Percentiles rank a stretch among this genome's conserved stretches.
Evolutionary conservation across 2,329 filamentous ascomycete species (phyloP).

Genomic region (Aspergillus spinulosporus): DNA sequence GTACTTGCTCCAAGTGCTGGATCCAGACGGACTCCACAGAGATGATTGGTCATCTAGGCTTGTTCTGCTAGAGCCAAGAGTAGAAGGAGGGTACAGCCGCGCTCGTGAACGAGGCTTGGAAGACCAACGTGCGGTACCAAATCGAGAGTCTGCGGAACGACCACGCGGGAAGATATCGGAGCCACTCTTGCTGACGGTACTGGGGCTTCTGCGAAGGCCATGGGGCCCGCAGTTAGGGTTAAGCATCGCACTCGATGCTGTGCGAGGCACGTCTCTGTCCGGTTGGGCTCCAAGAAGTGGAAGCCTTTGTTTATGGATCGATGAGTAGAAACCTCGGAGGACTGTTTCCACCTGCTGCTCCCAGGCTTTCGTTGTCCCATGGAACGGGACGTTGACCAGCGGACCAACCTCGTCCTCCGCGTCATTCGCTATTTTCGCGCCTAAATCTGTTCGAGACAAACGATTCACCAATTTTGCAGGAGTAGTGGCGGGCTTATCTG

Average conservation of each 20-base stretch:
- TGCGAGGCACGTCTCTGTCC: slow-evolving; percentile 40
- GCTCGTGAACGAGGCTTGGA: slow-evolving; percentile 84
- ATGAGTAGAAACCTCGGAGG: slow-evolving; percentile 85
- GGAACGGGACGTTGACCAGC: slow-evolving; percentile 74
- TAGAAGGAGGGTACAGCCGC: slow-evolving; percentile 72
- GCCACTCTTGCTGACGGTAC: slow-evolving; percentile 87
- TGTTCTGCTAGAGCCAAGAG: slow-evolving; percentile 85
- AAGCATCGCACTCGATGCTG: slow-evolving; percentile 63
- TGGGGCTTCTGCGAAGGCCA: slow-evolving; percentile 81
- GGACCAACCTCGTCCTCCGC: slow-evolving; percentile 54
- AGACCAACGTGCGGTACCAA: slow-evolving; percentile 70
- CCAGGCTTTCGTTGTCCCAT: slow-evolving; percentile 76
- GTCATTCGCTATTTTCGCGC: slow-evolving; percentile 31
- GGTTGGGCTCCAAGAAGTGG: slow-evolving; percentile 74
- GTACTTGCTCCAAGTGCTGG: slow-evolving; percentile 92
- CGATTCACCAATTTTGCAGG: slow-evolving; percentile 29
- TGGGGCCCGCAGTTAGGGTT: slow-evolving; percentile 59
- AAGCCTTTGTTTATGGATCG: slow-evolving; percentile 82
- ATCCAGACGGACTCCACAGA: slow-evolving; percentile 85
- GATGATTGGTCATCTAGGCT: slow-evolving; percentile 90
- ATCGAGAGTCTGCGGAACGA: slow-evolving; percentile 65
- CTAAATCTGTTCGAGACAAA: slow-evolving; percentile 30
- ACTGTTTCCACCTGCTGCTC: slow-evolving; percentile 87
- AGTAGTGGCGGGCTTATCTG: slow-evolving; percentile 22
- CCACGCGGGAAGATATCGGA: slow-evolving; percentile 75